Evolutionary conservation across 2,329 filamentous ascomycete genomes (phyloP), one percentile per base, ranked within the genome.

Genomic region (Geosmithia morbida): DNA sequence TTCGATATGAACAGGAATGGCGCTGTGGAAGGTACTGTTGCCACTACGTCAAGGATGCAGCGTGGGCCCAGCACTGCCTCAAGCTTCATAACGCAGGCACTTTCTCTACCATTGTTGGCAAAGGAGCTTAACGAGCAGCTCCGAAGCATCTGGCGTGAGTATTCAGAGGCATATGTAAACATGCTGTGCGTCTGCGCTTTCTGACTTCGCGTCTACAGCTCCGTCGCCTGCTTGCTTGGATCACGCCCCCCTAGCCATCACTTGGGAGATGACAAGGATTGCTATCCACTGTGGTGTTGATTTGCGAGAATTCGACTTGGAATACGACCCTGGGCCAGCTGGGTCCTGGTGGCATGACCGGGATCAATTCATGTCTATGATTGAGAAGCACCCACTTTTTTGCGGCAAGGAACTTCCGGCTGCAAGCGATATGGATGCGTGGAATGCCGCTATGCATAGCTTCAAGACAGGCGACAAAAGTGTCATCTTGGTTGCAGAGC

Each of bases 181-280:
- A 37, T 4, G 22, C 8, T 26, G 13, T 37, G 10, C 3, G 33
- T 11, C 3, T 13, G 26, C 45, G 18, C 45, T 26, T 19, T 20
- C 17, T 47, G 14, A 41, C 14, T 11, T 19, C 10, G 18, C 37
- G 19, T 49, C 3, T 37, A 16, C 14, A 37, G 33, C 33, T 16
- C 33, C 5, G 11, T 37, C 33, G 33, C 33, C 51, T 14, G 46
- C 50, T 0, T 63, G 62, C 46, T 58, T 75, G 3, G 61, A 64
- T 2, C 46, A 60, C 1, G 72, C 70, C 0, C 71, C 74, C 0
- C 59, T 77, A 2, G 64, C 66, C 2, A 61, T 77, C 5, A 54
- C 67, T 3, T 79, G 74, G 75, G 75, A 79, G 48, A 55, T 75
- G 0, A 66, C 68, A 0, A 66, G 75, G 11, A 65, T 71, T 17